Percentiles rank a stretch among this genome's conserved stretches.
Evolutionary conservation across 106 monocot species (phyloP).

Genomic region (Dendrobium chrysotoxum): DNA sequence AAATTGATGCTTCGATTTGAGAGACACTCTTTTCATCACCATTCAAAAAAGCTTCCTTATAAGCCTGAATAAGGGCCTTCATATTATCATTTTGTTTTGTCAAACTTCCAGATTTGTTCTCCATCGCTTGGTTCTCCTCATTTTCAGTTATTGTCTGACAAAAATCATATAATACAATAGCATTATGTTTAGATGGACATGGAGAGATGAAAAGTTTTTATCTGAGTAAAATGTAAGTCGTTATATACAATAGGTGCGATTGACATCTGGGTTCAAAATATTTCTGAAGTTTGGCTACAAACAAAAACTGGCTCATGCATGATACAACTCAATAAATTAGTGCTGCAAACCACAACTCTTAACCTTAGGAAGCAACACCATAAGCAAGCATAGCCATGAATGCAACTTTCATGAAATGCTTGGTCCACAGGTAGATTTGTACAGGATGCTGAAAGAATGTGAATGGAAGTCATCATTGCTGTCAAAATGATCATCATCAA

Average conservation of each 20-base stretch:
- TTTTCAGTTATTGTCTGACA: slow-evolving; percentile 43
- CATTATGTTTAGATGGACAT: not conserved
- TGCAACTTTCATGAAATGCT: not conserved
- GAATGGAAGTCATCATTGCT: too few species aligned
- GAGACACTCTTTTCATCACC: slow-evolving; percentile 53
- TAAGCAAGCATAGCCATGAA: not conserved
- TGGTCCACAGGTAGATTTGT: not conserved
- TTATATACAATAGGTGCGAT: not conserved
- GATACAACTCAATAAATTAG: not conserved
- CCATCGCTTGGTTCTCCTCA: slow-evolving; percentile 19
- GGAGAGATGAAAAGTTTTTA: not conserved
- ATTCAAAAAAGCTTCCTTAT: slow-evolving; percentile 68
- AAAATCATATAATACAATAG: not conserved
- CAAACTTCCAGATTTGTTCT: slow-evolving; percentile 11
- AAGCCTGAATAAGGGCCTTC: slow-evolving; percentile 55
- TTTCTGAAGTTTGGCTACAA: not conserved
- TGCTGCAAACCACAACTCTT: not conserved
- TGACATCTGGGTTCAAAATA: not conserved
- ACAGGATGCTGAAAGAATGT: not conserved
- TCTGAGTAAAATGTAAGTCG: not conserved
- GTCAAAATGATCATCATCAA: too few species aligned
- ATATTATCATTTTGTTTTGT: slow-evolving; percentile 31
- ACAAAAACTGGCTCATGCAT: not conserved
- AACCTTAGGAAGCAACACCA: not conserved
- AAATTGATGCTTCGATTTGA: slow-evolving; percentile 55